phyloP scores from a whole-genome alignment of 2,329 filamentous ascomycete genomes.

The Alternaria gansuensis region DNA sequence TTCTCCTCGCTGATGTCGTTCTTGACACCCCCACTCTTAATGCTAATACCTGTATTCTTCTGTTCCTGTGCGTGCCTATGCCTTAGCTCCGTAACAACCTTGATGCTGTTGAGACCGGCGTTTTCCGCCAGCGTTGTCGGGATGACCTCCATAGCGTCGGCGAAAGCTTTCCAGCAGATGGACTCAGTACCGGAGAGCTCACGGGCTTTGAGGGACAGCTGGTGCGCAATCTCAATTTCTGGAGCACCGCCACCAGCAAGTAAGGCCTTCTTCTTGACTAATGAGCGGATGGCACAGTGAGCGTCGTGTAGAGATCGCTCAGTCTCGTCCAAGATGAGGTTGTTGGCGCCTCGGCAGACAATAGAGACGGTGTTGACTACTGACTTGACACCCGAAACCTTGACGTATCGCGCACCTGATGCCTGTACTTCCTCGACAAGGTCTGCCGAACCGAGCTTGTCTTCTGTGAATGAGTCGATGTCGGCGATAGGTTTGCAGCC shows the following conservation, averaged over 20 bases:
- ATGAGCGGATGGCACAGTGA: slow-evolving; percentile 93
- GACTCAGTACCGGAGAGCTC: slow-evolving; percentile 89
- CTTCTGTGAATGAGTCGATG: slow-evolving; percentile 97
- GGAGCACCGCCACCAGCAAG: slow-evolving; percentile 96
- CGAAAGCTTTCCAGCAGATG: slow-evolving; percentile 99
- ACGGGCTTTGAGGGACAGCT: slow-evolving; percentile 82
- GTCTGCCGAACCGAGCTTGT: slow-evolving; percentile 94
- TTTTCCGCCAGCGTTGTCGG: slow-evolving; percentile 98
- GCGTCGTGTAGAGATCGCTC: slow-evolving; percentile 97
- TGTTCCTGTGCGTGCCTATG: slow-evolving; percentile 95
- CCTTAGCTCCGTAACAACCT: slow-evolving; percentile 94
- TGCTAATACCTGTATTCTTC: slow-evolving; percentile 95
- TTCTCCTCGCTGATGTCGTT: slow-evolving; percentile 97
- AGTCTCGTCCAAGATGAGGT: slow-evolving; percentile 92
- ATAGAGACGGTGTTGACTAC: slow-evolving; percentile 89
- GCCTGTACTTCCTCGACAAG: slow-evolving; percentile 91
- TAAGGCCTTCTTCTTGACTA: slow-evolving; percentile 99
- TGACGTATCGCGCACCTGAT: slow-evolving; percentile 89
- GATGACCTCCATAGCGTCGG: slow-evolving; percentile 95
- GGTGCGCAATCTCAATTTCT: slow-evolving; percentile 93
- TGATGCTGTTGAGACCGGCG: slow-evolving; percentile 96
- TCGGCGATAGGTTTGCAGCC: slow-evolving; percentile 99
- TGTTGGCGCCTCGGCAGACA: slow-evolving; percentile 92
- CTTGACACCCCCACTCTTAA: slow-evolving; percentile 97
- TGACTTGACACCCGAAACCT: slow-evolving; percentile 89